phyloP scores from a whole-genome alignment of 2,329 filamentous ascomycete genomes.

The Ilyonectria destructans region DNA sequence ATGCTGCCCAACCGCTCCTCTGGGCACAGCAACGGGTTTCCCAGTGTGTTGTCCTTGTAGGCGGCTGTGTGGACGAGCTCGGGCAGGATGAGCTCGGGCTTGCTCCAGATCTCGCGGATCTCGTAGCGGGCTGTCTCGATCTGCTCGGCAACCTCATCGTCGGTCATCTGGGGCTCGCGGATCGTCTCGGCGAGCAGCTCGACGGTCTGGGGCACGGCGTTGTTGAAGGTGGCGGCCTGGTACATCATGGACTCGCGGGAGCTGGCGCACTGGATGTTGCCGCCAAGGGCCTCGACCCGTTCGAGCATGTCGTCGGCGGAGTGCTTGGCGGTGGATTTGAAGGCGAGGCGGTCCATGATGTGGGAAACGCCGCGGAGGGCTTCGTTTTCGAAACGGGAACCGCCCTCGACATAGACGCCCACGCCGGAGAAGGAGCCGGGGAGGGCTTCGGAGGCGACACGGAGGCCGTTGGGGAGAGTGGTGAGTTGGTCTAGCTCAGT shows the following conservation, averaged over 20 bases:
- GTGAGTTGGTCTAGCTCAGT: constrained; percentile 91
- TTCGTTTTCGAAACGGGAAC: constrained; percentile 92
- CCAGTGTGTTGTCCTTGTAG: constrained; percentile 95
- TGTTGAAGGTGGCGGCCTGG: constrained; percentile 98
- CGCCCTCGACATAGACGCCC: constrained; percentile 95
- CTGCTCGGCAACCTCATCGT: constrained; percentile 89
- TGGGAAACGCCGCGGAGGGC: constrained; percentile 92
- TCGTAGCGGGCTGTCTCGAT: constrained; percentile 95
- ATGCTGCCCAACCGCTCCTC: constrained; percentile 86
- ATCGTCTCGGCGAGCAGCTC: constrained; percentile 94
- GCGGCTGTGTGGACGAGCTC: constrained; percentile 96
- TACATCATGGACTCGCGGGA: constrained; percentile 98
- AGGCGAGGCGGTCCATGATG: constrained; percentile 95
- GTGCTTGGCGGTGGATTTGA: constrained; percentile 86
- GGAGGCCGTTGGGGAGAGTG: constrained; percentile 91
- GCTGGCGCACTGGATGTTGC: constrained; percentile 97
- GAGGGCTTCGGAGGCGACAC: constrained; percentile 94
- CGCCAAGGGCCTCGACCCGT: constrained; percentile 88
- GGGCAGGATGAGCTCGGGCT: constrained; percentile 94
- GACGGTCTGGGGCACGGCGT: constrained; percentile 86
- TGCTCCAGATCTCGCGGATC: constrained; percentile 97
- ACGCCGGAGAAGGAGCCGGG: constrained; percentile 96
- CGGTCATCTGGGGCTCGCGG: constrained; percentile 86
- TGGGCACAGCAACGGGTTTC: constrained; percentile 93
- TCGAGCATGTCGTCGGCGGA: constrained; percentile 90